Evolutionary conservation across 164 flowering plant genomes (phyloP), one percentile per base, ranked within the genome.

Genomic region (Pachysandra terminalis): DNA sequence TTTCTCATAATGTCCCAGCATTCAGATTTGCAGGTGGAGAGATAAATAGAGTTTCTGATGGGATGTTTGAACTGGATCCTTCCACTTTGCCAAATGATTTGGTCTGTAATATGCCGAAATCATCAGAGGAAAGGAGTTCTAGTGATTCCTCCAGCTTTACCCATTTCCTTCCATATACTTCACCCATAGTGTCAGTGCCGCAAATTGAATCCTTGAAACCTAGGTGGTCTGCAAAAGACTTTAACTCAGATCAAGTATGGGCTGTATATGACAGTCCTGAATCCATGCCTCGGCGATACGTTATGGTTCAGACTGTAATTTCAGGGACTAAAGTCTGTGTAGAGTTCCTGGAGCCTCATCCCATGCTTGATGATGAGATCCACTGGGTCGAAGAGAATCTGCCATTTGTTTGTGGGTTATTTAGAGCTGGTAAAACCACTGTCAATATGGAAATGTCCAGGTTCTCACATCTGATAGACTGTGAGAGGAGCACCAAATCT

Each of bases 201-300:
- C 56, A 71, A 41, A 49, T 27, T 16, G 26, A 55, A 22, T 19
- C 59, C 27, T 62, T 49, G 35, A 64, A 64, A 54, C 32, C 64
- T 23, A 68, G 69, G 48, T 69, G 75, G 81, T 32, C 71, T 4
- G 58, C 40, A 9, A 62, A 74, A 48, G 79, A 78, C 53, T 81
- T 84, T 68, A 27, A 55, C 13, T 10, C 67, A 26, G 81, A 75
- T 66, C 87, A 84, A 53, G 65, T 83, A 21, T 83, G 90, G 88
- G 86, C 86, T 2, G 56, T 81, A n/a, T 84, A 74, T 56, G 68
- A 70, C 59, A 81, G 80, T 37, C 59, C 66, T 23, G 83, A 83
- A 55, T 35, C 12, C 54, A 81, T 86, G 87, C 88, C 90, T 16
- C 76, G 81, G 25, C 68, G 41, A 26, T 86, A 83, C 63, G 69